Evolutionary conservation across 768 basidiomycete species (phyloP), one percentile per base, ranked within the genome.

Genomic region (Russula abietina): DNA sequence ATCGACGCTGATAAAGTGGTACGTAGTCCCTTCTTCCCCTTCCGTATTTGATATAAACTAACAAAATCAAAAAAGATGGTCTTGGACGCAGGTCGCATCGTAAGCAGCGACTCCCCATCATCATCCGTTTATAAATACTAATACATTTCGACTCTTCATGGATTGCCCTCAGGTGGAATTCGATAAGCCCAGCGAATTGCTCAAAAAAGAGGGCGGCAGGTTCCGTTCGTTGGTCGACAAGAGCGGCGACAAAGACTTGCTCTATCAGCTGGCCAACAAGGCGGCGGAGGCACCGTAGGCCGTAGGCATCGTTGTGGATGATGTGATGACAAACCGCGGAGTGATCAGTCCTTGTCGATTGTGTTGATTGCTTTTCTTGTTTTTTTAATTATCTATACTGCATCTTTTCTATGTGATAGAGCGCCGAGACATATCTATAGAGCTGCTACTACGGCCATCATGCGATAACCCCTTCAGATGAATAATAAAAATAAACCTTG

Each of bases 1-100:
- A 83, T 83, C 75, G 83, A 84, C 56, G 81, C 83, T 4, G 84
- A 86, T 69, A 81, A 81, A 66, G 81, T 86, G 50, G 76, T 85
- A 61, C 59, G 71, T 67, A 12, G 19, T 10, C 46, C 19, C 57
- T 16, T 9, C 14, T 17, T 16, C 9, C 11, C 14, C n/a, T 16
- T 11, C 11, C 33, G 6, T 19, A 17, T n/a, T n/a, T n/a, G n/a
- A n/a, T n/a, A n/a, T n/a, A 19, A 45, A 8, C 19, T 6, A 19
- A 28, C 19, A 30, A 17, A 28, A 36, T 49, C 12, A 2, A 11
- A 3, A 26, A 11, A 78, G 79, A 77, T 79, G 75, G 76, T 79
- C 12, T 75, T 79, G 11, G 78, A 79, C 55, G 72, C 73, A 12
- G 78, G 79, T 36, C 71, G 66, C 6, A 70, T 78, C 26, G 78